Conservation (phyloP, 495 filamentous ascomycete species). For the Pyrenula aspistea region DNA sequence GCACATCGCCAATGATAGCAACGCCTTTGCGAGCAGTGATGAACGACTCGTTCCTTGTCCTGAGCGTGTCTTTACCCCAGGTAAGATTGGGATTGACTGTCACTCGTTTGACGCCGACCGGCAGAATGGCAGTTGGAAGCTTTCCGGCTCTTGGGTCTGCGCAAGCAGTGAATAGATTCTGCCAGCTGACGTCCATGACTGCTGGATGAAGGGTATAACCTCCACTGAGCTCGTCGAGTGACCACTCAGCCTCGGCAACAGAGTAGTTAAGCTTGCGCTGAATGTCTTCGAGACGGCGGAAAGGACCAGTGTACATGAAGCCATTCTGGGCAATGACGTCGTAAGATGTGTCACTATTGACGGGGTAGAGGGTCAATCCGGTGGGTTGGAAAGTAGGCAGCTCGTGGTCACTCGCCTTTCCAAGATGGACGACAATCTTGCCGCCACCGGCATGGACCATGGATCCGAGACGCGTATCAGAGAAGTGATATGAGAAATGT, state of each 20-base stretch:
- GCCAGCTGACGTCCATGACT: slow-evolving; percentile 16
- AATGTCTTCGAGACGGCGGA: slow-evolving; percentile 6
- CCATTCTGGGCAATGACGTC: slow-evolving; percentile 8
- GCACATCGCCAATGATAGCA: not conserved
- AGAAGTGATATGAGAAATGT: not conserved
- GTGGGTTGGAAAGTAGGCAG: not conserved
- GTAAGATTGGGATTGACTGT: not conserved
- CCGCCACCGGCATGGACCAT: slow-evolving; percentile 19
- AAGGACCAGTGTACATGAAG: slow-evolving; percentile 11
- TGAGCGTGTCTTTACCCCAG: not conserved
- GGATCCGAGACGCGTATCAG: slow-evolving; percentile 1
- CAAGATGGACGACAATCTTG: slow-evolving; percentile 13
- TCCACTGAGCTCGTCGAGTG: not conserved
- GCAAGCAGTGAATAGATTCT: slow-evolving; percentile 14
- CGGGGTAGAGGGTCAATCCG: not conserved
- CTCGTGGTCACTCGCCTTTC: not conserved
- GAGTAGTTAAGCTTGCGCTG: slow-evolving; percentile 2
- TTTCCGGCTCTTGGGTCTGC: slow-evolving; percentile 16
- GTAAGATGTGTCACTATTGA: slow-evolving; percentile 15
- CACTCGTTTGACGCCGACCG: slow-evolving; percentile 3
- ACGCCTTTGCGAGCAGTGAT: not conserved
- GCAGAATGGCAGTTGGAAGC: slow-evolving; percentile 15
- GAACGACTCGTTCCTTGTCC: not conserved
- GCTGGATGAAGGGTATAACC: slow-evolving; percentile 15
- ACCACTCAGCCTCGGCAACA: slow-evolving; percentile 6